Evolutionary conservation across 2,329 filamentous ascomycete species (phyloP).

Genomic region (Myriosclerotinia curreyana): DNA sequence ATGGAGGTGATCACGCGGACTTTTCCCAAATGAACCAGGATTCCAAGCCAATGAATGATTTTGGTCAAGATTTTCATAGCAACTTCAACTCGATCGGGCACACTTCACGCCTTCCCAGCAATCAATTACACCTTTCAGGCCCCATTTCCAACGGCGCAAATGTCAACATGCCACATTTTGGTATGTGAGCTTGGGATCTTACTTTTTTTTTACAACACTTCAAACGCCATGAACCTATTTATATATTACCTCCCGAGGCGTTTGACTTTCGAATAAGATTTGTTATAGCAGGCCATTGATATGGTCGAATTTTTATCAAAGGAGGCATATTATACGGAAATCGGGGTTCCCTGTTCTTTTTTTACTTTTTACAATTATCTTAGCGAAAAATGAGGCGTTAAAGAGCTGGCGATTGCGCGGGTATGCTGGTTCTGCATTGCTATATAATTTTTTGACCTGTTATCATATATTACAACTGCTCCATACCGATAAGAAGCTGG

Average conservation of each 20-base stretch:
- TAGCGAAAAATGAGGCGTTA: slow-evolving; percentile 11
- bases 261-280: slow-evolving; percentile 11
- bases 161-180: slow-evolving; percentile 24
- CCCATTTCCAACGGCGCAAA: slow-evolving; percentile 12
- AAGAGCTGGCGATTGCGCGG: slow-evolving; percentile 11
- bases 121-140: slow-evolving; percentile 19
- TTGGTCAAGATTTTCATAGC: slow-evolving; percentile 23
- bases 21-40: slow-evolving; percentile 10
- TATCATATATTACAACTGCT: slow-evolving; percentile 50
- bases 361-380: slow-evolving; percentile 20
- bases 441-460: slow-evolving; percentile 29
- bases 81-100: slow-evolving; percentile 28
- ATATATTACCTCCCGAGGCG: slow-evolving; percentile 2
- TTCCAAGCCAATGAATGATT: slow-evolving; percentile 15
- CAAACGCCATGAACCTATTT: background rate
- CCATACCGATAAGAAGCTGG: slow-evolving; percentile 44
- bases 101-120: slow-evolving; percentile 11
- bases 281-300: slow-evolving; percentile 16
- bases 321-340: slow-evolving; percentile 9
- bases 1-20: slow-evolving; percentile 21
- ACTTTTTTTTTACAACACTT: slow-evolving; percentile 15
- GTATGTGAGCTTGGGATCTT: slow-evolving; percentile 23
- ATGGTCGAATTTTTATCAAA: slow-evolving; percentile 13
- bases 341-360: background rate
- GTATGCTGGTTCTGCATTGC: slow-evolving; percentile 23